Evolutionary conservation across 1,139 yeast genomes (phyloP).

Genomic region (Pichiaceae sp.): DNA sequence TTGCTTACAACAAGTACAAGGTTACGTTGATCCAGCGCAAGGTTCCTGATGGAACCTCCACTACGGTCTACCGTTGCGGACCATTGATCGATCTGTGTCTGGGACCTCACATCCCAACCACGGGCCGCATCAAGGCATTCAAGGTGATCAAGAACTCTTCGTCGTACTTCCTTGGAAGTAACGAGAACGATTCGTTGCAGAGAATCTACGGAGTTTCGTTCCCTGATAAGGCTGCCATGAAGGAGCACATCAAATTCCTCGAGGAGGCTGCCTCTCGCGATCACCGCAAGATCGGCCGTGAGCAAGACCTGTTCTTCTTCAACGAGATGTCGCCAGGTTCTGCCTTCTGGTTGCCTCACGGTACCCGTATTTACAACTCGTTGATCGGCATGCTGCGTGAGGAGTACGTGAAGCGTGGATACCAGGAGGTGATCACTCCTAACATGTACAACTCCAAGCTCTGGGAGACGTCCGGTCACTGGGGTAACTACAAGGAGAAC

Average conservation of each 20-base stretch:
- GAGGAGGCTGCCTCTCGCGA: slow-evolving; percentile 97
- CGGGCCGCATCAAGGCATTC: slow-evolving; percentile 93
- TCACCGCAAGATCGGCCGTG: slow-evolving; percentile 93
- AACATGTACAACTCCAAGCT: slow-evolving; percentile 92
- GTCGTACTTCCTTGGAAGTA: slow-evolving; percentile 92
- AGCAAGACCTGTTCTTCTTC: slow-evolving; percentile 92
- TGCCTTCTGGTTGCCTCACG: slow-evolving; percentile 97
- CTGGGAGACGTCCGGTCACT: slow-evolving; percentile 98
- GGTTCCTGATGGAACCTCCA: slow-evolving; percentile 91
- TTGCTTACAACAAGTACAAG: slow-evolving; percentile 91
- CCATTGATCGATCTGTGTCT: slow-evolving; percentile 94
- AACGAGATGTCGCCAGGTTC: slow-evolving; percentile 97
- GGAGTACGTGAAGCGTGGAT: slow-evolving; percentile 87
- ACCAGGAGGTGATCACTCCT: slow-evolving; percentile 96
- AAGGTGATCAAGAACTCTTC: slow-evolving; percentile 93
- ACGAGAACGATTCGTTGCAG: slow-evolving; percentile 89
- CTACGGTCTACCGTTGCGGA: slow-evolving; percentile 98
- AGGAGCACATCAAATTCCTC: slow-evolving; percentile 87
- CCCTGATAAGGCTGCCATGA: slow-evolving; percentile 97
- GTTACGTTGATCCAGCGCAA: slow-evolving; percentile 79
- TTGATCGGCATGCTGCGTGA: slow-evolving; percentile 67
- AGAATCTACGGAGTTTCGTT: slow-evolving; percentile 97
- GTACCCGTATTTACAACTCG: slow-evolving; percentile 89
- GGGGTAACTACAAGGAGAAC: slow-evolving; percentile 94
- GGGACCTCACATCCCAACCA: slow-evolving; percentile 98